Evolutionary conservation across 2,329 filamentous ascomycete genomes (phyloP).

Genomic region (Trichoderma afroharzianum): DNA sequence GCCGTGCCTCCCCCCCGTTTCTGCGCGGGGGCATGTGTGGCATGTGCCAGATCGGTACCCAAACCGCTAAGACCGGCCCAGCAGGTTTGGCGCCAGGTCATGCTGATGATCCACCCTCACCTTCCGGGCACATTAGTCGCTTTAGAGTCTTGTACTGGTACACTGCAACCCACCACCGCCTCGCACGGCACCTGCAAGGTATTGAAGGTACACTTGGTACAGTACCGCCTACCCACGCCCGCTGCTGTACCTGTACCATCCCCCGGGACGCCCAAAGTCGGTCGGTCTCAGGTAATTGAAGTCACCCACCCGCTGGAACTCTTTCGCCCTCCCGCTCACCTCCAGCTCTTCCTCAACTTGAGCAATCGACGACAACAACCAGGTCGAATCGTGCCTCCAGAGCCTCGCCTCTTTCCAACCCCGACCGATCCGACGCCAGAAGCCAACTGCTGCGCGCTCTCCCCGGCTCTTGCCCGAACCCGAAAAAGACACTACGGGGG

Average conservation of each 20-base stretch:
- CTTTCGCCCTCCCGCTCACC: constrained; percentile 17
- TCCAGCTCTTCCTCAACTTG: constrained; percentile 9
- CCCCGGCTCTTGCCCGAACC: constrained; percentile 1
- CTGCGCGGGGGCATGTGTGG: not conserved
- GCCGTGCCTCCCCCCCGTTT: not conserved
- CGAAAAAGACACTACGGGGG: not conserved
- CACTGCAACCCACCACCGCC: not conserved
- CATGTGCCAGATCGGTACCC: not conserved
- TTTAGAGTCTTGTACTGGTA: not conserved
- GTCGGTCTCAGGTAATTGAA: not conserved
- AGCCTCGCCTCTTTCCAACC: not conserved
- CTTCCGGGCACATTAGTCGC: not conserved
- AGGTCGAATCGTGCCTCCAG: not conserved
- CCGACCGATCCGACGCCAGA: not conserved
- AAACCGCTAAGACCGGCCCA: not conserved
- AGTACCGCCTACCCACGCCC: too few species aligned
- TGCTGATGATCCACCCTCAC: not conserved
- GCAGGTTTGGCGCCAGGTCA: not conserved
- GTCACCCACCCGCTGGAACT: not conserved
- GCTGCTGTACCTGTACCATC: not conserved
- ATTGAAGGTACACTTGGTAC: too few species aligned
- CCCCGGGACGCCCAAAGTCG: not conserved
- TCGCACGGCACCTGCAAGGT: not conserved
- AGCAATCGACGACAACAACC: not conserved
- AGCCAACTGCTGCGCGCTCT: not conserved